Percentiles rank a stretch among this genome's conserved stretches.
phyloP scores from a whole-genome alignment of 2,329 filamentous ascomycete genomes.

The Pseudogymnoascus sp. region DNA sequence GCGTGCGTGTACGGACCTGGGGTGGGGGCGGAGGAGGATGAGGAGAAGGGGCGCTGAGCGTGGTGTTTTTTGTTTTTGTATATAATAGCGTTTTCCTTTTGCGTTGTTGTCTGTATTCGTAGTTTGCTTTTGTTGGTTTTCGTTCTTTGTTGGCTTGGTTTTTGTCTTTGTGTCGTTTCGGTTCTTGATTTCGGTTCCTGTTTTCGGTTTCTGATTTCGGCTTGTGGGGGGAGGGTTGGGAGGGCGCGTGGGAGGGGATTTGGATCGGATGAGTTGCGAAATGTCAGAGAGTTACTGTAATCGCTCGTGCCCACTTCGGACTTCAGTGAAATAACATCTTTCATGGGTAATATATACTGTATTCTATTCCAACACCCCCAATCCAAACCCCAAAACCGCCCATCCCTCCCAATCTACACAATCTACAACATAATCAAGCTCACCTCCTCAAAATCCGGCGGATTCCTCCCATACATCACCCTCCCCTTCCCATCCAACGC shows the following conservation, averaged over 20 bases:
- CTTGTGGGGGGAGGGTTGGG: not conserved
- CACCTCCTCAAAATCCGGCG: constrained; percentile 81
- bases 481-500: constrained; percentile 73
- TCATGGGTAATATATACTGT: not conserved
- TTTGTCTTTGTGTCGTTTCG: not conserved
- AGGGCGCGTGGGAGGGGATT: not conserved
- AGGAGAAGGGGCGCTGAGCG: not conserved
- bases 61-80: not conserved
- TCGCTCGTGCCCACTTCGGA: not conserved
- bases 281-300: not conserved
- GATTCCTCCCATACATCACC: constrained; percentile 75
- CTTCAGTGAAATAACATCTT: not conserved
- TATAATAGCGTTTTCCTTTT: not conserved
- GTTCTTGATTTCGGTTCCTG: not conserved
- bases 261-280: not conserved
- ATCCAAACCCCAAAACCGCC: not conserved
- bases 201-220: not conserved
- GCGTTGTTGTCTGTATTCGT: not conserved
- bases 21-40: not conserved
- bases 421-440: constrained; percentile 70
- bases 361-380: not conserved
- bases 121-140: not conserved
- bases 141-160: not conserved
- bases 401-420: not conserved
- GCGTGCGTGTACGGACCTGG: not conserved